Conservation (phyloP, 2,329 filamentous ascomycete species). For the Microsporum canis region DNA sequence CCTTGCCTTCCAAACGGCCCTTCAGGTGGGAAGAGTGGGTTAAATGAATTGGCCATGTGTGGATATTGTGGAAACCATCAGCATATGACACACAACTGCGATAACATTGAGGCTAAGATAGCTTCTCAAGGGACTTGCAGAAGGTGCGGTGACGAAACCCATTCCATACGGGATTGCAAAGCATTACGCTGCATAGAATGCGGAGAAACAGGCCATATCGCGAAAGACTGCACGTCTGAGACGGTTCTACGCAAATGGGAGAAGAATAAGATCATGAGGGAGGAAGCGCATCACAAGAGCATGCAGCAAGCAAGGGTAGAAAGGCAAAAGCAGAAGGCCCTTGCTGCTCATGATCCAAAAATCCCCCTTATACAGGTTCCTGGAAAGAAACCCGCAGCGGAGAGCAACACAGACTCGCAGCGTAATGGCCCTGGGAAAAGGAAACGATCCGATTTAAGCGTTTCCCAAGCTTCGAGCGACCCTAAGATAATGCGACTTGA, state of each 20-base stretch:
- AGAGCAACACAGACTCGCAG: conserved; percentile 9
- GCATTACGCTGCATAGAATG: conserved; percentile 35
- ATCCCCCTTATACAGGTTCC: conserved; percentile 31
- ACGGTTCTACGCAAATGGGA: conserved; percentile 28
- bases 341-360: conserved; percentile 36
- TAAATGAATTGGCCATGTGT: conserved; percentile 35
- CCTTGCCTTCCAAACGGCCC: conserved; percentile 25
- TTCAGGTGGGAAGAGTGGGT: conserved; percentile 33
- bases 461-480: conserved; percentile 17
- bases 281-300: conserved; percentile 28
- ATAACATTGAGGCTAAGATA: conserved; percentile 34
- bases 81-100: conserved; percentile 36
- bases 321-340: conserved; percentile 31
- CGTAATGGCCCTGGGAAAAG: conserved; percentile 19
- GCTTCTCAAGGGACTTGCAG: conserved; percentile 30
- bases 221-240: conserved; percentile 25
- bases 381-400: conserved; percentile 14
- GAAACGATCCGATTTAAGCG: conserved; percentile 23
- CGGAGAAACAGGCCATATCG: conserved; percentile 34
- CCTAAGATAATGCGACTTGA: conserved; percentile 20
- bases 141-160: conserved; percentile 32
- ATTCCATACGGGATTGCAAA: conserved; percentile 29
- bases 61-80: conserved; percentile 36
- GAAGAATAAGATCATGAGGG: conserved; percentile 25
- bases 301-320: conserved; percentile 27